These are phyloP conservation scores for Suillus subluteus DNA, from an alignment of 768 basidiomycete species.

Conservation along the genomic window DNA sequence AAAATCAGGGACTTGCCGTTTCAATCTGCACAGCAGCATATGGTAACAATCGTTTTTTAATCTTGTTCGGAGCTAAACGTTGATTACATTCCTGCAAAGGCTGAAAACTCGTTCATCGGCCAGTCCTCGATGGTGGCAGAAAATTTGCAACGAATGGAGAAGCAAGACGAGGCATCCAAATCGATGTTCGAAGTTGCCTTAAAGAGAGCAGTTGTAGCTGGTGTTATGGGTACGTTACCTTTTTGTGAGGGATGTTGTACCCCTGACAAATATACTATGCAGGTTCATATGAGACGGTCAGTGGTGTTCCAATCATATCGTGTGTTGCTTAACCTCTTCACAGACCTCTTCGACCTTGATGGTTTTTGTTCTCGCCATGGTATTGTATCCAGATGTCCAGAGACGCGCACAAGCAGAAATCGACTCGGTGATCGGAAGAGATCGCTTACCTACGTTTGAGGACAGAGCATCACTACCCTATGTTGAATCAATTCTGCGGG, in stretches of 20 bases:
- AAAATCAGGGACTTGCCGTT: slow-evolving; percentile 24
- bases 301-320: not conserved
- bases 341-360: slow-evolving; percentile 19
- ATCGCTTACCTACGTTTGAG: not conserved
- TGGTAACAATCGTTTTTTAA: slow-evolving; percentile 21
- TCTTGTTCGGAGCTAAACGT: not conserved
- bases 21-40: slow-evolving; percentile 27
- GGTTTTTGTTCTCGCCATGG: slow-evolving; percentile 11
- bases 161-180: slow-evolving; percentile 11
- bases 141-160: slow-evolving; percentile 18
- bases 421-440: slow-evolving; percentile 12
- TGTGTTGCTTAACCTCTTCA: slow-evolving; percentile 6
- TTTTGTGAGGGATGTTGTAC: not conserved
- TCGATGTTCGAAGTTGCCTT: slow-evolving; percentile 14
- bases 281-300: slow-evolving; percentile 27
- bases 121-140: slow-evolving; percentile 17
- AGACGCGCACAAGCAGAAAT: slow-evolving; percentile 23
- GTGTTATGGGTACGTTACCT: slow-evolving; percentile 19
- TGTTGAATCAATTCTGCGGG: slow-evolving; percentile 7
- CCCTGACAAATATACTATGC: not conserved
- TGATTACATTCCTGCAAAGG: not conserved
- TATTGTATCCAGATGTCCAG: slow-evolving; percentile 15
- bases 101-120: not conserved
- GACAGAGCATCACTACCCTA: slow-evolving; percentile 1
- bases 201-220: slow-evolving; percentile 16